Evolutionary conservation across 805 yeast species (phyloP).

Genomic region (Saturnispora hagleri): DNA sequence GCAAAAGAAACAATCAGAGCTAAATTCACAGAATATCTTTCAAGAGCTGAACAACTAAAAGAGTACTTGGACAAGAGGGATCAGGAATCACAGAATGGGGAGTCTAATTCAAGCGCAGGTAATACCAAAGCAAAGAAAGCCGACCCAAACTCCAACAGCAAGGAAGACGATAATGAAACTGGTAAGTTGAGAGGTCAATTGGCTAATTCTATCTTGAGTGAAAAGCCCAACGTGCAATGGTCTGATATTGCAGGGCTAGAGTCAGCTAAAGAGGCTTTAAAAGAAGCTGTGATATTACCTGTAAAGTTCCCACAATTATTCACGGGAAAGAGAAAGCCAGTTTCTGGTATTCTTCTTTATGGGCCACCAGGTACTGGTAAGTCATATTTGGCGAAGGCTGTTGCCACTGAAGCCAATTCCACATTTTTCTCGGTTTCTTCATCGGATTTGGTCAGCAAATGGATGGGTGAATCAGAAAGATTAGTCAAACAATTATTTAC

Average conservation of each 20-base stretch:
- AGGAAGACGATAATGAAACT: conserved; percentile 61
- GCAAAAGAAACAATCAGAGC: conserved; percentile 83
- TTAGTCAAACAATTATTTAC: conserved; percentile 88
- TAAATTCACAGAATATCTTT: conserved; percentile 82
- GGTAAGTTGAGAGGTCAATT: conserved; percentile 86
- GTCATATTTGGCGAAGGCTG: conserved; percentile 94
- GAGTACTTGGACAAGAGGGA: conserved; percentile 67
- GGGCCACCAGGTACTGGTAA: conserved; percentile 99
- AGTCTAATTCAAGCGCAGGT: conserved; percentile 44
- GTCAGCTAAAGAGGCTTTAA: conserved; percentile 88
- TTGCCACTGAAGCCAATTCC: conserved; percentile 96
- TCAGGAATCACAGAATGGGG: conserved; percentile 39
- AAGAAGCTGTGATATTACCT: conserved; percentile 95
- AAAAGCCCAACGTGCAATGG: conserved; percentile 91
- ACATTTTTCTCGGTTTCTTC: conserved; percentile 96
- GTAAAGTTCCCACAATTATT: conserved; percentile 93
- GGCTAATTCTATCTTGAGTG: conserved; percentile 84
- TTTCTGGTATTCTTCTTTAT: conserved; percentile 77
- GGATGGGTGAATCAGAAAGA: conserved; percentile 99
- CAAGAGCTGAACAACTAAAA: conserved; percentile 90
- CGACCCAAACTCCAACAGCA: conserved; percentile 27
- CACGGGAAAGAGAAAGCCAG: conserved; percentile 89
- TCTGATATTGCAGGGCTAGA: conserved; percentile 94
- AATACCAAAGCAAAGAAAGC: conserved; percentile 47
- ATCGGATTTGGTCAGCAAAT: conserved; percentile 89